These are phyloP conservation scores for Aspergillus kassunensis DNA, from an alignment of 495 filamentous ascomycete species.

Conservation along the genomic window DNA sequence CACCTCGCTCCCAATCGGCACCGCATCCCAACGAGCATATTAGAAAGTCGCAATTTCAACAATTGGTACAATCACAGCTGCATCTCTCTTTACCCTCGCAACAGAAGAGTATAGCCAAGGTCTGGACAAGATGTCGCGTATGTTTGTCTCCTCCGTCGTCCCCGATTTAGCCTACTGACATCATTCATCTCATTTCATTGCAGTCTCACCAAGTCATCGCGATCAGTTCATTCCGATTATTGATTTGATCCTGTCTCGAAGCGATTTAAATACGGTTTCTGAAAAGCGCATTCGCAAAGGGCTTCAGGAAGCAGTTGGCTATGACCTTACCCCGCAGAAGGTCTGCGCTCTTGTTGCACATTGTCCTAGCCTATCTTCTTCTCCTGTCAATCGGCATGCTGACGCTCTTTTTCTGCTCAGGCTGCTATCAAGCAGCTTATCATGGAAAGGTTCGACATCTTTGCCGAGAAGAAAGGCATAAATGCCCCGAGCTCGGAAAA, in stretches of 20 bases:
- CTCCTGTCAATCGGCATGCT: constrained; percentile 6
- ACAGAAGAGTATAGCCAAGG: constrained; percentile 5
- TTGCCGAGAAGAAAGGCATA: constrained; percentile 47
- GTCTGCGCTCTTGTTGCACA: constrained; percentile 41
- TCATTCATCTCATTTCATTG: constrained; percentile 16
- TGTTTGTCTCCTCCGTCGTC: constrained; percentile 20
- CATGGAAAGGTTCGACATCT: constrained; percentile 83
- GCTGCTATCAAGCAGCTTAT: constrained; percentile 78
- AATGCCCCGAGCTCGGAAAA: constrained; percentile 37
- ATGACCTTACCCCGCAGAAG: constrained; percentile 86
- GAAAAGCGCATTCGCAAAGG: constrained; percentile 89
- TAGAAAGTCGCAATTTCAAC: background rate
- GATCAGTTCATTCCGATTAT: constrained; percentile 78
- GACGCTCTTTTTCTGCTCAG: constrained; percentile 39
- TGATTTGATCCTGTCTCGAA: constrained; percentile 77
- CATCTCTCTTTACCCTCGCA: background rate
- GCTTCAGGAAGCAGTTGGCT: constrained; percentile 67
- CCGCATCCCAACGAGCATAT: background rate
- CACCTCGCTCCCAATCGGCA: constrained; percentile 5
- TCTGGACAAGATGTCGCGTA: constrained; percentile 41
- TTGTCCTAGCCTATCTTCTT: constrained; percentile 3
- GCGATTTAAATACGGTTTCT: constrained; percentile 86
- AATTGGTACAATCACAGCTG: constrained; percentile 14
- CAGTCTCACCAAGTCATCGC: constrained; percentile 65
- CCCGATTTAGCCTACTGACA: constrained; percentile 22